These are phyloP conservation scores for Wickerhamiella kurtzmanii DNA, from an alignment of 805 yeast genomes.

Conservation along the genomic window DNA sequence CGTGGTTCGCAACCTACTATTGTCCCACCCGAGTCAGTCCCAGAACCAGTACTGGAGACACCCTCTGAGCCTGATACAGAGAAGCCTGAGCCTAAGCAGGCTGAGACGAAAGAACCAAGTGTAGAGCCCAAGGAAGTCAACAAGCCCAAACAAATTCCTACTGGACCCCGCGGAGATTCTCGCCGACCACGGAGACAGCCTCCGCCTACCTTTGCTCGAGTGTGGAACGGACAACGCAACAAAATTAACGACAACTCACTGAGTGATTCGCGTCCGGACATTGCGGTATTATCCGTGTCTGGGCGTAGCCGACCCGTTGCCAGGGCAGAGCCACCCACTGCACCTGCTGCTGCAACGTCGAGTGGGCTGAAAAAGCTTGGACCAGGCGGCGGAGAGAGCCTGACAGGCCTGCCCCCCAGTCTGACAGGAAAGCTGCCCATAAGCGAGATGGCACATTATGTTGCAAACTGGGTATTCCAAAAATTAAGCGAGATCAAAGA, in stretches of 20 bases:
- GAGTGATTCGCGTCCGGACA: slow-evolving; percentile 12
- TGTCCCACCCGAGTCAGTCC: no score
- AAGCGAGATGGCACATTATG: slow-evolving; percentile 65
- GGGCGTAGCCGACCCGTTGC: background rate
- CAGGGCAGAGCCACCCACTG: background rate
- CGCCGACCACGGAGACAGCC: slow-evolving; percentile 34
- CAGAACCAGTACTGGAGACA: no score
- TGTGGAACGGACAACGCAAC: slow-evolving; percentile 38
- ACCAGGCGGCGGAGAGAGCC: slow-evolving; percentile 17
- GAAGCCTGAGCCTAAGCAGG: no score
- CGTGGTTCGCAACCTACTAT: background rate
- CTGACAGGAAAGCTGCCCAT: slow-evolving; percentile 66
- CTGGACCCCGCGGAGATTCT: no score
- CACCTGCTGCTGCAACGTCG: background rate
- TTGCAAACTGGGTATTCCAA: slow-evolving; percentile 84
- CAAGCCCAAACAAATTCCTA: background rate
- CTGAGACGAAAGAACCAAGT: slow-evolving; percentile 2
- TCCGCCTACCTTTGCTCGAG: slow-evolving; percentile 78
- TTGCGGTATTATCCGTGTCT: background rate
- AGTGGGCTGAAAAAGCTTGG: slow-evolving; percentile 6
- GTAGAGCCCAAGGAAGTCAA: background rate
- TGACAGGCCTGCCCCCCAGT: slow-evolving; percentile 34
- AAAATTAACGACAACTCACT: slow-evolving; percentile 10
- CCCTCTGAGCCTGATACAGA: no score
- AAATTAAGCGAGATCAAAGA: slow-evolving; percentile 34